Evolutionary conservation across 139 green algal genomes (phyloP), one percentile per base, ranked within the genome.

Genomic region (Micractinium sp.): DNA sequence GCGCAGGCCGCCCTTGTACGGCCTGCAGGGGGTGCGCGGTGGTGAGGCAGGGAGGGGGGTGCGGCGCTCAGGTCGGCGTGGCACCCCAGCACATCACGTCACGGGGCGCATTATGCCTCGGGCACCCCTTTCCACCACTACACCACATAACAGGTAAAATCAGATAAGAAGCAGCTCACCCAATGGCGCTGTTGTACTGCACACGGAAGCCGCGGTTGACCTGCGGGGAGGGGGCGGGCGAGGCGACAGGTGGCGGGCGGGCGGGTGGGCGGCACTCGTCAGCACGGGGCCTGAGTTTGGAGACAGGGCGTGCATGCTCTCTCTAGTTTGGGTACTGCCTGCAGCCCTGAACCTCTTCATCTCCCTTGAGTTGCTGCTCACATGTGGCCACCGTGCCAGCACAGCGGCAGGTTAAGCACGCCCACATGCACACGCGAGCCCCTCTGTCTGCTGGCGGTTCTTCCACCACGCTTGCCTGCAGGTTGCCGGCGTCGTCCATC

Each of bases 191-290:
- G 90, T 73, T 94, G 92, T 96, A 96, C 92, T 98, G 96, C n/a
- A 97, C 90, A 38, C 96, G 94, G 87, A 89, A 97, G 73, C 95
- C 95, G 47, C 95, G 89, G 92, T 97, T 97, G 56, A 97, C 89
- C 39, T 93, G 92, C 82, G 9, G 36, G 74, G 15, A 15, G 39
- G 33, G 25, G 33, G 31, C 73, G 14, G 27, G 53, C 56, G 56
- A 47, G 27, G n/a, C 83, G 87, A 77, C 60, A 16, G 63, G 63
- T 25, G 14, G 63, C 63, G 22, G 63, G 63, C 12, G 63, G 63
- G 18, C 7, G 63, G 63, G 63, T 16, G 63, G 20, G 63, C 63
- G 14, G 14, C 9, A 56, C 5, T 56, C 9, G 63, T 71, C 63
- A 71, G 63, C 63, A 71, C 63, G 18, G 63, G 47, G 47, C 5